Conservation (phyloP, 2,329 filamentous ascomycete genomes). For the Emmonsia crescens region DNA sequence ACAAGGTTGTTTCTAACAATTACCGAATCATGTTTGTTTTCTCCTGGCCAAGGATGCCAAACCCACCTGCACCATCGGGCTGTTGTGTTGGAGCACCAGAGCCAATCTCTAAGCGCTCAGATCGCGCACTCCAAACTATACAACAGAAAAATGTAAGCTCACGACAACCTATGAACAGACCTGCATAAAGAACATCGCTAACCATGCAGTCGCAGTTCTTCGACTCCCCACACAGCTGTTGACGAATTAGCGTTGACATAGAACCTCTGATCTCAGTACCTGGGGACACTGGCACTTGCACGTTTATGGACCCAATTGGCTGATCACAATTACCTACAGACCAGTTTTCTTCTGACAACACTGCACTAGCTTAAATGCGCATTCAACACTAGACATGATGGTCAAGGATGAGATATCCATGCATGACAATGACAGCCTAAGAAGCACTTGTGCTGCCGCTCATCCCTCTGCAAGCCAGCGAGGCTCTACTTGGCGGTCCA, state of each 20-base stretch:
- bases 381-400: not conserved
- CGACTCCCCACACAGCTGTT: not conserved
- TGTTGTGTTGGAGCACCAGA: not conserved
- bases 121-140: constrained; percentile 5
- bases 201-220: not conserved
- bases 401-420: not conserved
- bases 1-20: not conserved
- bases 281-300: not conserved
- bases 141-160: not conserved
- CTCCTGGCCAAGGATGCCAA: not conserved
- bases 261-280: not conserved
- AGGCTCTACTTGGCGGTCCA: not conserved
- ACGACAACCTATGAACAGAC: not conserved
- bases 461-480: not conserved
- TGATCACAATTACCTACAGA: not conserved
- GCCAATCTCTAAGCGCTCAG: constrained; percentile 18
- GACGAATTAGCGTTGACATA: not conserved
- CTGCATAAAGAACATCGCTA: not conserved
- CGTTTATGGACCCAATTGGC: not conserved
- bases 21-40: not conserved
- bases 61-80: not conserved
- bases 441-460: not conserved
- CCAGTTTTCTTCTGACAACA: not conserved
- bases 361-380: not conserved
- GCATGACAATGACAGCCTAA: not conserved